phyloP scores from a whole-genome alignment of 192 early-diverging fungal species.

The Coemansia sp. region DNA sequence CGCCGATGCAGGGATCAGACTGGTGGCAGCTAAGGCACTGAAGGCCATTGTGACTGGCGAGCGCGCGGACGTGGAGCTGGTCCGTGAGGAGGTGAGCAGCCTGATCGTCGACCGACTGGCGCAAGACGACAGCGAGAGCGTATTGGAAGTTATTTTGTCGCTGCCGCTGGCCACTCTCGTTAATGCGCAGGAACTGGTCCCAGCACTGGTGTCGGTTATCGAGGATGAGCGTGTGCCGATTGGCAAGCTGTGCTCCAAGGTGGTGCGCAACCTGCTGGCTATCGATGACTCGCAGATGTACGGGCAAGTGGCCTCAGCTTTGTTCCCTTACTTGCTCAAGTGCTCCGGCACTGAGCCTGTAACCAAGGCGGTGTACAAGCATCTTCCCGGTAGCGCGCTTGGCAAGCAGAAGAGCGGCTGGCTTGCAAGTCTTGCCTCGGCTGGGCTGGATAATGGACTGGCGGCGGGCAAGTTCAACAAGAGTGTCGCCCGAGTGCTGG shows the following conservation, averaged over 20 bases:
- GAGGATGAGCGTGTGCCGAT: conserved; percentile 28
- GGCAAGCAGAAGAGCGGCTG: conserved; percentile 27
- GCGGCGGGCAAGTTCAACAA: conserved; percentile 16
- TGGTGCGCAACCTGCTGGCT: conserved; percentile 22
- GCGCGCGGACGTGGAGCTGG: conserved; percentile 26
- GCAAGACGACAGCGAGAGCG: conserved; percentile 42
- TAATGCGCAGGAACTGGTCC: conserved; percentile 14
- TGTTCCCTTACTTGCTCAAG: conserved; percentile 16
- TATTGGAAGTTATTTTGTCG: conserved; percentile 29
- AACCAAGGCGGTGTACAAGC: conserved; percentile 13
- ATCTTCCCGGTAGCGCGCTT: conserved; percentile 16
- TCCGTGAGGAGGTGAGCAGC: conserved; percentile 18
- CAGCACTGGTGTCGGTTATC: conserved; percentile 28
- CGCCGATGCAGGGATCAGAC: conserved; percentile 68
- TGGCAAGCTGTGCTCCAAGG: conserved; percentile 2
- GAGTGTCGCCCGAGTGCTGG: conserved; percentile 14
- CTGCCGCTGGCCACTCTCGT: conserved; percentile 26
- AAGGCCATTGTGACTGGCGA: conserved; percentile 58
- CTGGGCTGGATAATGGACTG: neutral
- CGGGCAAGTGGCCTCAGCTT: no score
- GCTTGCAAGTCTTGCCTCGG: conserved; percentile 19
- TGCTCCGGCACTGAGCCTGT: conserved; percentile 6
- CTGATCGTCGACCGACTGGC: conserved; percentile 35
- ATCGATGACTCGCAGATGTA: conserved; percentile 23
- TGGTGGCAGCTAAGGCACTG: conserved; percentile 72